Base-by-base conservation (phyloP, 1,284 basidiomycete species). In the Phylloporus sp. region DNA sequence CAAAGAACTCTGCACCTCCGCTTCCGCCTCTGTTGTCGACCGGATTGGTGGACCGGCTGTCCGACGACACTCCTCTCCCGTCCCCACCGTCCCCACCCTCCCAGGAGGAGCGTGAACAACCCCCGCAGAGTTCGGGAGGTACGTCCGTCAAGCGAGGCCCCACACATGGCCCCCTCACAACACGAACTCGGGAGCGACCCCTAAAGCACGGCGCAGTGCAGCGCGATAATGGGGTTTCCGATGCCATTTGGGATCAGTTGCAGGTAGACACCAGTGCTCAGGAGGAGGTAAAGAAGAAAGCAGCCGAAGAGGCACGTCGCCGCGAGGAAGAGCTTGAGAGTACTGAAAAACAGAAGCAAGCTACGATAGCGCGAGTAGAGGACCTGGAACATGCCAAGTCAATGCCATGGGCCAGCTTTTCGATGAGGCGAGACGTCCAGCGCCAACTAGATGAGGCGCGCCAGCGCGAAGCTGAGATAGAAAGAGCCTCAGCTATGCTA, bases 231-330 rank as follows among this genome's bases (percentile, higher is more conserved):
- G 34, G 34, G 34, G 34, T 87, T 2, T 70, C 79, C 1, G 83
- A 87, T 62, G 72, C 65, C 1, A 64, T 80, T 10, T 87, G 85
- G 86, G 58, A 68, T 13, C 77, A 82, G 65, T 75, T 86, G 1
- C 80, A 82, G 64, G 69, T 57, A 7, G 80, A 79, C 58, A 81
- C 80, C 55, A 67, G 70, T 6, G 75, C 72, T 11, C 66, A 68
- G 57, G 71, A 68, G 24, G 70, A 66, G 7, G 70, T 57, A 3
- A 67, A 72, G 62, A 68, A 51, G 39, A 54, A 63, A 37, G 70
- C 69, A 0, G 64, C 67, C 37, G 72, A 73, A 34, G 74, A 77
- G 12, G 76, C 77, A 44, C 60, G 66, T 42, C 72, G 72, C 60
- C 69, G 76, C 1, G 37, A 64, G 10, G 40, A 65, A 37, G 66